Evolutionary conservation across 352 stramenopile species (phyloP).

Genomic region (Phytophthora quininea): DNA sequence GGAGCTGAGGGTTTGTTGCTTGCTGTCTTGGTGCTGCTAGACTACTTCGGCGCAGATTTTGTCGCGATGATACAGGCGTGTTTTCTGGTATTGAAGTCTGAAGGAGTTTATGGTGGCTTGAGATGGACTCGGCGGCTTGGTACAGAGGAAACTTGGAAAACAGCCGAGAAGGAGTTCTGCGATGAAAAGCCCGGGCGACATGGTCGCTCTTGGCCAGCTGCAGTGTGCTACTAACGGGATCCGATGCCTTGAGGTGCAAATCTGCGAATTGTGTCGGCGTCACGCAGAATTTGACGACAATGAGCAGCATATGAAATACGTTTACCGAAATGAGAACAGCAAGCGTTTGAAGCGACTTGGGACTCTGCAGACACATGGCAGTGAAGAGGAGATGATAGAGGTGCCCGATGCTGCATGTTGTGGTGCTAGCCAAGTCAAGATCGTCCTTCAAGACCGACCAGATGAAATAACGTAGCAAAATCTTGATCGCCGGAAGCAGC

Average conservation of each 20-base stretch:
- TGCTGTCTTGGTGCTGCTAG: neutral
- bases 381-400: constrained; percentile 50
- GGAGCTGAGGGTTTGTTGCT: neutral
- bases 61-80: too few species aligned
- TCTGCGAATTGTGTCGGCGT: neutral
- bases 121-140: constrained; percentile 4
- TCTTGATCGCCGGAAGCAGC: constrained; percentile 41
- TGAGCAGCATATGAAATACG: constrained; percentile 23
- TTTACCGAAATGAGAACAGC: constrained; percentile 25
- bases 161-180: constrained; percentile 9
- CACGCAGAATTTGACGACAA: constrained; percentile 12
- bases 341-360: constrained; percentile 39
- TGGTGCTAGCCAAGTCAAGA: constrained; percentile 26
- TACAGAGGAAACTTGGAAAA: constrained; percentile 17
- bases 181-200: constrained; percentile 3
- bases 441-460: constrained; percentile 16
- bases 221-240: constrained; percentile 1
- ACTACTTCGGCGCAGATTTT: too few species aligned
- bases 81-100: neutral
- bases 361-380: constrained; percentile 43
- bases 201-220: neutral
- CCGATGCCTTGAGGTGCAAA: neutral
- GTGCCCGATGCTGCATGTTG: constrained; percentile 24
- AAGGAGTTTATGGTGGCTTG: neutral
- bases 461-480: constrained; percentile 19